phyloP scores from a whole-genome alignment of 2,329 filamentous ascomycete genomes.

The Diplodia intermedia region DNA sequence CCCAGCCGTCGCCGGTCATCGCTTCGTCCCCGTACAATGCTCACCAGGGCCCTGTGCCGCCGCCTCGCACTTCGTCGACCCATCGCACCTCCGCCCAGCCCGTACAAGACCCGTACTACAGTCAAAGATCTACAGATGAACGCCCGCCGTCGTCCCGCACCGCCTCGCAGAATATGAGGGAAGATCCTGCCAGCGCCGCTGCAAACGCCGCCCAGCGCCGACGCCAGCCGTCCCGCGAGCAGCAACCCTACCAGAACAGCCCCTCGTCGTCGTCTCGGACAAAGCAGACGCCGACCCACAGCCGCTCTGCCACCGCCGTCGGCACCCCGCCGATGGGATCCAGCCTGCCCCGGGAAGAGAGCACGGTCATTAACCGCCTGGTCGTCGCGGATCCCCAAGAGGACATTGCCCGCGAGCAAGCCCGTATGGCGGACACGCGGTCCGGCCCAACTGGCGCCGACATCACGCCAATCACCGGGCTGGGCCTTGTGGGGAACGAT shows the following conservation, averaged over 20 bases:
- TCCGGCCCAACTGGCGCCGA: conserved; percentile 53
- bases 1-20: conserved; percentile 52
- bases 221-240: conserved; percentile 52
- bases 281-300: conserved; percentile 44
- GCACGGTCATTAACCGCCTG: conserved; percentile 78
- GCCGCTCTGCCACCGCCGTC: conserved; percentile 57
- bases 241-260: conserved; percentile 43
- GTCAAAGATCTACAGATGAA: conserved; percentile 36
- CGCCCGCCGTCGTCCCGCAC: conserved; percentile 41
- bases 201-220: conserved; percentile 51
- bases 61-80: conserved; percentile 81
- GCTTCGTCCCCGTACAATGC: conserved; percentile 61
- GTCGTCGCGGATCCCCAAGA: conserved; percentile 77
- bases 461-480: conserved; percentile 55
- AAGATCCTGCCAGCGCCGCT: conserved; percentile 37
- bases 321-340: conserved; percentile 61
- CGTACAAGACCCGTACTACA: conserved; percentile 36
- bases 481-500: conserved; percentile 59
- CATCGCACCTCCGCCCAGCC: conserved; percentile 55
- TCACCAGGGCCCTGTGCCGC: conserved; percentile 66
- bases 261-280: conserved; percentile 42
- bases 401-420: conserved; percentile 74
- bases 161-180: conserved; percentile 35
- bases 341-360: conserved; percentile 74
- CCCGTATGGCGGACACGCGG: conserved; percentile 69